phyloP scores from a whole-genome alignment of 75 land plant species.

The Gnetum montanum region DNA sequence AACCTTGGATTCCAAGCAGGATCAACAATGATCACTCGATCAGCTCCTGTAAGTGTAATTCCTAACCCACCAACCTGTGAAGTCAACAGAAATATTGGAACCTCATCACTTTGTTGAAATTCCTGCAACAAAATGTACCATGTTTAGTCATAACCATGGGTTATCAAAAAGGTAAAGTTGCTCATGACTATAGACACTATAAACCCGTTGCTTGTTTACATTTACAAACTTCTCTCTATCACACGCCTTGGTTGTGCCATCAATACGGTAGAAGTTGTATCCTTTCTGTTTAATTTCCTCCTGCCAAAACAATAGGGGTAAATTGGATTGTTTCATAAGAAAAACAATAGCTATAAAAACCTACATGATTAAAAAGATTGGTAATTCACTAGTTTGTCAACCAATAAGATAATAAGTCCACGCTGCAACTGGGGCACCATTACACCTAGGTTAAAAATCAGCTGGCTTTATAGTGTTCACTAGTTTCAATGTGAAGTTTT shows the following conservation, averaged over 20 bases:
- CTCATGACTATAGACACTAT: too few relatives aligned
- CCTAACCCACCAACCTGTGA: slow-evolving; percentile 99
- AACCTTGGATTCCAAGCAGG: slow-evolving; percentile 99
- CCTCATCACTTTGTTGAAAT: slow-evolving; percentile 62
- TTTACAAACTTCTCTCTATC: slow-evolving; percentile 76
- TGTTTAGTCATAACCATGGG: too few relatives aligned
- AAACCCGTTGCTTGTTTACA: too few relatives aligned
- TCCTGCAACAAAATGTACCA: slow-evolving; percentile 37
- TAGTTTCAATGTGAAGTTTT: too few relatives aligned
- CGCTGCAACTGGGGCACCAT: too few relatives aligned
- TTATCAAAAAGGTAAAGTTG: too few relatives aligned
- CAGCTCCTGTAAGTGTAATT: slow-evolving; percentile 94
- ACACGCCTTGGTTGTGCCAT: slow-evolving; percentile 85
- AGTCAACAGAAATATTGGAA: slow-evolving; percentile 86
- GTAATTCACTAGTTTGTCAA: too few relatives aligned
- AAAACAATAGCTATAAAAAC: neutral
- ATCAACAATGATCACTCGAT: slow-evolving; percentile 96
- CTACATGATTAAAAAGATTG: too few relatives aligned
- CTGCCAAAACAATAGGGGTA: slow-evolving; percentile 25
- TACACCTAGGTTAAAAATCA: too few relatives aligned
- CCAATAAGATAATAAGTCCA: too few relatives aligned
- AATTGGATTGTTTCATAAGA: neutral
- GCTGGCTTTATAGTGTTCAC: too few relatives aligned
- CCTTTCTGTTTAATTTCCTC: slow-evolving; percentile 50
- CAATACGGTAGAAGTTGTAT: slow-evolving; percentile 70